These are phyloP conservation scores for Entophlyctis luteolus DNA, from an alignment of 192 early-diverging fungal genomes.

Conservation along the genomic window DNA sequence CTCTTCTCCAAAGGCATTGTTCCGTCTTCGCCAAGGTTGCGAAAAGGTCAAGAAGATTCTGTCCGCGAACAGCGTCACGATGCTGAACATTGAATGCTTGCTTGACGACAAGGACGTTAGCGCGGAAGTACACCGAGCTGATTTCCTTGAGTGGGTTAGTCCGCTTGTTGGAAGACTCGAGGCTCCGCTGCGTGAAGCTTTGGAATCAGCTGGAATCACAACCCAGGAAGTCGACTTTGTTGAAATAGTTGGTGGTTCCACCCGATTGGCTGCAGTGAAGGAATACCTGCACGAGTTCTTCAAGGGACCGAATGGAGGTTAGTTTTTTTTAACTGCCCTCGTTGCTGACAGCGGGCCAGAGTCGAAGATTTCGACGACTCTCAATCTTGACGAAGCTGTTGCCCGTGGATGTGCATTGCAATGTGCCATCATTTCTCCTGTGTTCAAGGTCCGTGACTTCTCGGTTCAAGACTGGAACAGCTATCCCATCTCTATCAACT, in stretches of 20 bases:
- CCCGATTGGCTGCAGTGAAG: conserved; percentile 93
- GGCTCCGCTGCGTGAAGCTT: conserved; percentile 69
- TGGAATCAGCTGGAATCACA: conserved; percentile 70
- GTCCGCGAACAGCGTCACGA: conserved; percentile 83
- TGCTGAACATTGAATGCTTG: conserved; percentile 91
- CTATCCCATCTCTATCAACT: conserved; percentile 86
- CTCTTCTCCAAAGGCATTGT: conserved; percentile 81
- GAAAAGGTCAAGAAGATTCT: conserved; percentile 98
- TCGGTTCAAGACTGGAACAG: conserved; percentile 81
- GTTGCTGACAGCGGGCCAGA: no score
- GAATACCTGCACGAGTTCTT: conserved; percentile 83
- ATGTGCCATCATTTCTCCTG: conserved; percentile 94
- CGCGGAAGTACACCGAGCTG: conserved; percentile 73
- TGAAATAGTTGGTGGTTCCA: conserved; percentile 90
- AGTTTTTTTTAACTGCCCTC: background rate
- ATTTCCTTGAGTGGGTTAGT: conserved; percentile 79
- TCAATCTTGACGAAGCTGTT: conserved; percentile 97
- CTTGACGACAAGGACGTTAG: conserved; percentile 94
- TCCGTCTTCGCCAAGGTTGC: conserved; percentile 81
- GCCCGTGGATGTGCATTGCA: conserved; percentile 93
- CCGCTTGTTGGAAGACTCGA: conserved; percentile 70
- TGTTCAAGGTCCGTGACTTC: conserved; percentile 98
- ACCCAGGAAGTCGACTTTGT: conserved; percentile 87
- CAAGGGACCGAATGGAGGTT: conserved; percentile 48
- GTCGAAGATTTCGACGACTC: conserved; percentile 76